Evolutionary conservation across 2,329 filamentous ascomycete genomes (phyloP).

Genomic region (Aspergillus fructus): DNA sequence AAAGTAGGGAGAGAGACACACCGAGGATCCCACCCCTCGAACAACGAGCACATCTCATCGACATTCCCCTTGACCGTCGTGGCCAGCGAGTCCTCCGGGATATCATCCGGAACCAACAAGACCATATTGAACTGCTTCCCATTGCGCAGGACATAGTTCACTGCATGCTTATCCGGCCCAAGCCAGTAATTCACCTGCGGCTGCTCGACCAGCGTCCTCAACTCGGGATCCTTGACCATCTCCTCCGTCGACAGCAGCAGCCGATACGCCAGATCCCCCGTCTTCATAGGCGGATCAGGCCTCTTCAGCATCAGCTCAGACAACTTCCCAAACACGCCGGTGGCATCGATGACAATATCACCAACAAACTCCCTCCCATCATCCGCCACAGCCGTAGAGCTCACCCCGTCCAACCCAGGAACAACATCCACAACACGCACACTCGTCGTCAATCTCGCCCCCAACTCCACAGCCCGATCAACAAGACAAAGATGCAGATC

Average conservation of each 20-base stretch:
- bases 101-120: constrained; percentile 57
- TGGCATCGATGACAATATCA: constrained; percentile 28
- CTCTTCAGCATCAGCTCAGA: constrained; percentile 48
- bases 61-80: constrained; percentile 51
- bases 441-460: constrained; percentile 47
- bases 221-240: constrained; percentile 49
- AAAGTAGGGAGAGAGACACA: neutral
- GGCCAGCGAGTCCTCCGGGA: constrained; percentile 50
- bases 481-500: constrained; percentile 52
- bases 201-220: constrained; percentile 45
- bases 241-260: constrained; percentile 47
- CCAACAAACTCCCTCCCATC: constrained; percentile 25
- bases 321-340: constrained; percentile 31
- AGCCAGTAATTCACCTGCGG: constrained; percentile 57
- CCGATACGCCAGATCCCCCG: constrained; percentile 58
- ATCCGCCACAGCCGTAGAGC: constrained; percentile 36
- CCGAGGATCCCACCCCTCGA: constrained; percentile 58
- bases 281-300: constrained; percentile 48
- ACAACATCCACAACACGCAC: constrained; percentile 45
- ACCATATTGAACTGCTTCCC: constrained; percentile 54
- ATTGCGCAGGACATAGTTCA: constrained; percentile 60
- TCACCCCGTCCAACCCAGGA: constrained; percentile 30
- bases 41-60: constrained; percentile 55
- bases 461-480: constrained; percentile 49
- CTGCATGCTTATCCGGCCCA: constrained; percentile 52